Percentiles rank a stretch among this genome's conserved stretches.
Conservation (phyloP, 2,329 filamentous ascomycete species). For the Xylariomycetidae sp. region DNA sequence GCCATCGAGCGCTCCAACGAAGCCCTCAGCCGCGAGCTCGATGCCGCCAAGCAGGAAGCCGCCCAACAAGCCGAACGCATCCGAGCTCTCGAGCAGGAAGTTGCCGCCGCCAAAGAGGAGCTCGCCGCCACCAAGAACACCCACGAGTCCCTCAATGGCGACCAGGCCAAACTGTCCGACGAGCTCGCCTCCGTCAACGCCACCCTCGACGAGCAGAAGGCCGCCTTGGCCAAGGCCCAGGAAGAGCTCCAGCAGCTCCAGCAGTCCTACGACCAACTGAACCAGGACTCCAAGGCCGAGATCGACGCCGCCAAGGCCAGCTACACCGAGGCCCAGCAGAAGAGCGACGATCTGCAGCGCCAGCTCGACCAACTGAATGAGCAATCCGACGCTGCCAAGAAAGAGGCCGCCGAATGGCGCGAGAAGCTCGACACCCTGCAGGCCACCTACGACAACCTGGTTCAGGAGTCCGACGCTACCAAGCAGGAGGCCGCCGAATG, state of each 20-base stretch:
- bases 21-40: constrained; percentile 25
- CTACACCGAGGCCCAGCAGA: constrained; percentile 19
- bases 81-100: constrained; percentile 26
- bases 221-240: constrained; percentile 12
- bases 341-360: constrained; percentile 11
- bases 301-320: constrained; percentile 26
- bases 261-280: constrained; percentile 8
- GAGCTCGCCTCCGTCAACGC: constrained; percentile 19
- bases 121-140: constrained; percentile 28
- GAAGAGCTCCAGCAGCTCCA: constrained; percentile 12
- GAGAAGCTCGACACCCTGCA: constrained; percentile 17
- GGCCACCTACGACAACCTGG: constrained; percentile 10
- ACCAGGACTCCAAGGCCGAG: constrained; percentile 13
- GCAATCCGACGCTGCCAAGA: constrained; percentile 20
- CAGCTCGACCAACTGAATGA: constrained; percentile 5
- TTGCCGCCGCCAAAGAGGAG: constrained; percentile 28
- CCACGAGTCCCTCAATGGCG: constrained; percentile 25
- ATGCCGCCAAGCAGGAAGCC: constrained; percentile 27
- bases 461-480: constrained; percentile 22
- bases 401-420: constrained; percentile 17
- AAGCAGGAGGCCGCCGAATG: constrained; percentile 23
- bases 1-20: constrained; percentile 17
- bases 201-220: constrained; percentile 17
- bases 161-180: constrained; percentile 17
- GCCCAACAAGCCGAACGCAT: constrained; percentile 29